These are phyloP conservation scores for Elongisporangium undulatum DNA, from an alignment of 352 stramenopile genomes.

Conservation along the genomic window DNA sequence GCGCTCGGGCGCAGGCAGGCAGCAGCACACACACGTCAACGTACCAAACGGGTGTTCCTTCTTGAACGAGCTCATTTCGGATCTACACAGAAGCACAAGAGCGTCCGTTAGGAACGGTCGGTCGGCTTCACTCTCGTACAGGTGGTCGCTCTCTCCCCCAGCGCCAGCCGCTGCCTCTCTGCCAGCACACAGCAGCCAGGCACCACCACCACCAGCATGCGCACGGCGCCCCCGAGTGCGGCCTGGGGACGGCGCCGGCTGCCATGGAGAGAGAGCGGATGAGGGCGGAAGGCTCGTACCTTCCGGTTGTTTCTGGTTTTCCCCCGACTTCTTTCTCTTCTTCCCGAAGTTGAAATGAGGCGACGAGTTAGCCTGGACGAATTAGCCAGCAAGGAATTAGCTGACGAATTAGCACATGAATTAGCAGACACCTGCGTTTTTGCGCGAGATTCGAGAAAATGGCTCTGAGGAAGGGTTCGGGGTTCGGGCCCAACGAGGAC, in stretches of 20 bases:
- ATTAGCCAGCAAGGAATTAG: background rate
- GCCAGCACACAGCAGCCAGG: background rate
- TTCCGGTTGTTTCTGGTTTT: background rate
- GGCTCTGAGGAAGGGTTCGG: background rate
- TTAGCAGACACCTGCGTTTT: background rate
- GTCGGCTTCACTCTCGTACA: background rate
- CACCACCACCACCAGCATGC: too few species aligned
- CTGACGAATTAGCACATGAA: background rate
- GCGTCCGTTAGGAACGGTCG: background rate
- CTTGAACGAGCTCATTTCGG: constrained; percentile 86
- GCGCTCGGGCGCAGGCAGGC: background rate
- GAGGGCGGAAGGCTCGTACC: background rate
- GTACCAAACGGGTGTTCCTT: constrained; percentile 88
- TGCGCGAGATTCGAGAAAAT: background rate
- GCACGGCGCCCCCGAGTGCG: too few species aligned
- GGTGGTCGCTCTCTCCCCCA: background rate
- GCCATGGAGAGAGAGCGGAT: background rate
- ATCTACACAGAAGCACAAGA: background rate
- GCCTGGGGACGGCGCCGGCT: too few species aligned
- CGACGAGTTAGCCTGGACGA: background rate
- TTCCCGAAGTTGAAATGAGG: background rate
- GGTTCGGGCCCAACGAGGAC: background rate
- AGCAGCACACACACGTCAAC: constrained; percentile 4
- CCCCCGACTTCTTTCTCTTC: background rate
- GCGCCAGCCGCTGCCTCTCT: background rate